Evolutionary conservation across 805 yeast genomes (phyloP), one percentile per base, ranked within the genome.

Genomic region (Kodamaea kakaduensis): DNA sequence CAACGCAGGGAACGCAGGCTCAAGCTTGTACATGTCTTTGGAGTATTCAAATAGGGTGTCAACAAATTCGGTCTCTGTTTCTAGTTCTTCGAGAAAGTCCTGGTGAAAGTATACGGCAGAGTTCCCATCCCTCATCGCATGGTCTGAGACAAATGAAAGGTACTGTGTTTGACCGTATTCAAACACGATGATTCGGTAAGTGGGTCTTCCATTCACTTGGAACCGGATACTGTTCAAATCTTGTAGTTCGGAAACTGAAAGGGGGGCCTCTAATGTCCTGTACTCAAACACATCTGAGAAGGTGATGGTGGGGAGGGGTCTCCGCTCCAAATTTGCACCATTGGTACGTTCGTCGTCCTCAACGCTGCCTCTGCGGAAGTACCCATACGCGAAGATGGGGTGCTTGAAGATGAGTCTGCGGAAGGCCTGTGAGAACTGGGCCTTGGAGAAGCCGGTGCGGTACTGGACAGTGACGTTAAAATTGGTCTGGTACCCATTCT

Each of bases 71-170:
- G 24, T 29, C 15, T 17, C 26, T 2, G 17, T 30, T 3, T 28
- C 19, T 6, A 34, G 15, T 13, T 28, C 28, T 13, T 16, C 16
- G 19, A 20, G 29, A 9, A 34, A 29, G 24, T 34, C 38, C 17
- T 34, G 24, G 19, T 34, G 38, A 25, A 34, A 34, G 23, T 27
- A 34, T 5, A 34, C 21, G 3, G 38, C 22, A 15, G 38, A 34
- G 30, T 34, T 34, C 3, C 38, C 38, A 13, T 34, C 38, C 9
- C 38, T 16, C 20, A 34, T 18, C 3, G 38, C 38, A 14, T 34
- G 38, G 12, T 34, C 38, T 6, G 38, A 34, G 4, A 34, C 15
- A 20, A 34, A 34, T 2, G 33, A 28, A 7, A 34, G 17, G 20
- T 34, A 34, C 33, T 34, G 38, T 4, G 17, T 34, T 9, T 34